Base-by-base conservation (phyloP, 768 basidiomycete species). In the Agrocybe praecox region DNA sequence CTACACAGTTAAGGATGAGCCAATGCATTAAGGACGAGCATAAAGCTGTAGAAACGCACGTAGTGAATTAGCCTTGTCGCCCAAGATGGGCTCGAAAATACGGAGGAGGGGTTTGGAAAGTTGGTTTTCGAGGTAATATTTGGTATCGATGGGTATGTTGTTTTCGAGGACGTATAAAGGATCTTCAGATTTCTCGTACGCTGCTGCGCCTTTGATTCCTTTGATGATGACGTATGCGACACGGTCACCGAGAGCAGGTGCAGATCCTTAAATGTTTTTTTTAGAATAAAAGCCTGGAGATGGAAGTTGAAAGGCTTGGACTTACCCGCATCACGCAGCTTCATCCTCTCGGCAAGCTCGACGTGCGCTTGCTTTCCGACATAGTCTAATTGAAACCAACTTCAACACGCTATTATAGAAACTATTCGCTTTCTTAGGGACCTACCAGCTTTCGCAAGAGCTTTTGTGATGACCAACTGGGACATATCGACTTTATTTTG, bases 401-500 rank as follows among this genome's bases (percentile, higher is more conserved):
- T 17, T 40, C 23, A 55, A n/a, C n/a, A n/a, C n/a, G 26, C 36
- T 14, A 59, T 18, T 57, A 50, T 18, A 21, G 11, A 43, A 2
- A 33, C 46, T 50, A 44, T 18, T 5, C 15, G 2, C 2, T 34
- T 19, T 14, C 2, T n/a, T 22, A 47, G 33, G 26, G 43, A 67
- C 81, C 55, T 61, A 89, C 91, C 88, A 34, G 85, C 79, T 75
- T 98, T 99, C 0, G 96, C 80, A 17, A 98, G 80, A 0, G 96
- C 97, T 67, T 99, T 99, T 14, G 97, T 98, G 65, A 99, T 99
- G 68, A 99, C 97, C 19, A 99, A 82, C 68, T 98, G 97, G 8
- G 96, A 98, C 93, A 99, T 96, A 70, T 99, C 97, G 47, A 99
- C 79, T 73, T 90, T 96, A 74, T 98, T 98, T 69, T 97, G 96